These are phyloP conservation scores for Irpex lacteus DNA, from an alignment of 1,284 basidiomycete genomes.

Conservation along the genomic window DNA sequence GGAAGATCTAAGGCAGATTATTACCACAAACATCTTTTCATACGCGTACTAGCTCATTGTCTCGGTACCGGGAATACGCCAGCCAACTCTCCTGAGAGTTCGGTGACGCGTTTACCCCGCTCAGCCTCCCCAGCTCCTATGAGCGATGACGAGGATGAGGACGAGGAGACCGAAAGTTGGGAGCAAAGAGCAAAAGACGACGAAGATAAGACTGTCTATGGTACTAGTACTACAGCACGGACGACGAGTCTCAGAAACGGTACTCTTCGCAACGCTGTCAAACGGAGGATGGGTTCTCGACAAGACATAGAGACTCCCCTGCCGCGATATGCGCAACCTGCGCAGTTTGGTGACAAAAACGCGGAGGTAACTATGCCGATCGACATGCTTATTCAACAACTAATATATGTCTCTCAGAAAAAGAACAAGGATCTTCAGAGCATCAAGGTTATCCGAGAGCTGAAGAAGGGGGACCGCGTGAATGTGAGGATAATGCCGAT, in stretches of 20 bases:
- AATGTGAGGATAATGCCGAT: slow-evolving; percentile 57
- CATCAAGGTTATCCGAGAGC: slow-evolving; percentile 39
- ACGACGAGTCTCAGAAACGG: slow-evolving; percentile 23
- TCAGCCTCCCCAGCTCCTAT: slow-evolving; percentile 39
- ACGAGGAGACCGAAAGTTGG: slow-evolving; percentile 15
- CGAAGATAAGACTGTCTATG: slow-evolving; percentile 29
- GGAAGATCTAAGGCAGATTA: slow-evolving; percentile 70
- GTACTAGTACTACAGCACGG: slow-evolving; percentile 23
- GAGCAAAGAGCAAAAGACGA: slow-evolving; percentile 17
- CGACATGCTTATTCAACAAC: background rate
- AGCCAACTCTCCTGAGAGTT: slow-evolving; percentile 14
- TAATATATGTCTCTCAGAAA: background rate
- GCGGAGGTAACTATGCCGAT: slow-evolving; percentile 13
- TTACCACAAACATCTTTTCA: slow-evolving; percentile 62
- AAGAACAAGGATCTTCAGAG: slow-evolving; percentile 22
- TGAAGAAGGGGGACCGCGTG: slow-evolving; percentile 61
- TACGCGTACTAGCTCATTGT: slow-evolving; percentile 62
- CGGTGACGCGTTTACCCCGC: slow-evolving; percentile 37
- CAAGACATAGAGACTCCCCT: slow-evolving; percentile 18
- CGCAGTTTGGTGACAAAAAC: slow-evolving; percentile 2
- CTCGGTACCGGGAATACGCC: slow-evolving; percentile 33
- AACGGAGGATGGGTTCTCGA: slow-evolving; percentile 8
- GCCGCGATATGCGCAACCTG: background rate
- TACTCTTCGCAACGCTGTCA: slow-evolving; percentile 10
- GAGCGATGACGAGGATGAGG: slow-evolving; percentile 24